These are phyloP conservation scores for Pleurotus ostreatus DNA, from an alignment of 768 basidiomycete species.

Conservation along the genomic window DNA sequence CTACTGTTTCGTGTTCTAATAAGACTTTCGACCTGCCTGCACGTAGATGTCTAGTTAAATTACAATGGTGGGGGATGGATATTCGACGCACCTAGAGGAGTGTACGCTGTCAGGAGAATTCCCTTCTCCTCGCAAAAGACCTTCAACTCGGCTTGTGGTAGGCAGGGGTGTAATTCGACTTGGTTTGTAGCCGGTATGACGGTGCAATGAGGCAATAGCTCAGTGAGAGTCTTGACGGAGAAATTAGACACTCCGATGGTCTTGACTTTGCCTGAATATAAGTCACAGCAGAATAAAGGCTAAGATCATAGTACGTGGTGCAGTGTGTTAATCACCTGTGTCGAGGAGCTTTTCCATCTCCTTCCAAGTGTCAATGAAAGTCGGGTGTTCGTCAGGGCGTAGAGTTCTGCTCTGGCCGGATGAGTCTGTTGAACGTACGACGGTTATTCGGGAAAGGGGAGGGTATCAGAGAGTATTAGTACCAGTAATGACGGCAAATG, in stretches of 20 bases:
- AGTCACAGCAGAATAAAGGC: too few species aligned
- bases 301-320: too few species aligned
- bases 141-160: conserved; percentile 46
- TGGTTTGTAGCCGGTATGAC: conserved; percentile 54
- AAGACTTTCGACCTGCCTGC: conserved; percentile 1
- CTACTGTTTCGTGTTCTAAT: neutral
- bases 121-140: conserved; percentile 44
- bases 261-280: conserved; percentile 44
- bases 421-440: neutral
- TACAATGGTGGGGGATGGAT: neutral
- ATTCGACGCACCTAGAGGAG: conserved; percentile 31
- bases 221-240: conserved; percentile 36
- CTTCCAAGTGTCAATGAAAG: conserved; percentile 20
- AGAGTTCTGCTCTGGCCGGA: conserved; percentile 10
- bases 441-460: too few species aligned
- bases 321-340: conserved; percentile 10
- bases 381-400: conserved; percentile 18
- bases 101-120: conserved; percentile 49
- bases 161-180: conserved; percentile 53
- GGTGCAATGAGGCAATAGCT: conserved; percentile 39
- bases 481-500: conserved; percentile 9
- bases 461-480: too few species aligned
- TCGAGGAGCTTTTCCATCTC: conserved; percentile 20
- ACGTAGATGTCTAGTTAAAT: neutral
- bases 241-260: conserved; percentile 59